Percentiles rank a stretch among this genome's conserved stretches.
phyloP scores from a whole-genome alignment of 108 stramenopile genomes.

The Skeletonema marinoi region DNA sequence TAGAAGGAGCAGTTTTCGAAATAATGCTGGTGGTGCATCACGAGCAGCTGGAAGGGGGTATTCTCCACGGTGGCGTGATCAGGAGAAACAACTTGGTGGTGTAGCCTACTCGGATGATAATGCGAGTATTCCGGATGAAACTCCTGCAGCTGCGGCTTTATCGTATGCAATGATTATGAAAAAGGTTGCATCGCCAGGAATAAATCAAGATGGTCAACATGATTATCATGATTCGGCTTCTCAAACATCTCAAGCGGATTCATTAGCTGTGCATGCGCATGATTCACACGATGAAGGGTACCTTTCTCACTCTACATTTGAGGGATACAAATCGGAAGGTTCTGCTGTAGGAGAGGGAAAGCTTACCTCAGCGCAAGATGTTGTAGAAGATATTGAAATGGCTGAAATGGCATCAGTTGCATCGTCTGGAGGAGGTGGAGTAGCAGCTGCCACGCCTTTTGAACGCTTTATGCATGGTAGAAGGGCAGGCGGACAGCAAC shows the following conservation, averaged over 20 bases:
- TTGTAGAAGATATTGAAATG: neutral
- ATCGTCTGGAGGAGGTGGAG: slow-evolving; percentile 5
- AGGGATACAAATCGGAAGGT: slow-evolving; percentile 15
- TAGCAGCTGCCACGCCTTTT: neutral
- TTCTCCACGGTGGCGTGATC: neutral
- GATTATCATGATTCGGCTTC: neutral
- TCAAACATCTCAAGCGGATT: neutral
- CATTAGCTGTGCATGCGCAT: neutral
- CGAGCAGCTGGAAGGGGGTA: neutral
- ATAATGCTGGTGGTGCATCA: neutral
- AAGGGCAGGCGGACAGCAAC: neutral
- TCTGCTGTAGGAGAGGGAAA: neutral
- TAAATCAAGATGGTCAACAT: neutral
- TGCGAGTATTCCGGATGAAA: neutral
- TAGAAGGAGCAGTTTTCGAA: neutral
- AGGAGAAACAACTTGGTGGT: neutral
- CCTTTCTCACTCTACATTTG: slow-evolving; percentile 12
- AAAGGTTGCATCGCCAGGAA: neutral
- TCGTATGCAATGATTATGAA: neutral
- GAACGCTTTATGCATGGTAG: neutral
- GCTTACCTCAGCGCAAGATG: neutral
- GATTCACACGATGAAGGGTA: slow-evolving; percentile 15
- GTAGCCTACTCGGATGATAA: slow-evolving; percentile 4
- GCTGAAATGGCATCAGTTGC: slow-evolving; percentile 15
- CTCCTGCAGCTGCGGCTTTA: neutral